Percentiles rank a stretch among this genome's conserved stretches.
Conservation (phyloP, 768 basidiomycete species). For the Macrolepiota dolichaula region DNA sequence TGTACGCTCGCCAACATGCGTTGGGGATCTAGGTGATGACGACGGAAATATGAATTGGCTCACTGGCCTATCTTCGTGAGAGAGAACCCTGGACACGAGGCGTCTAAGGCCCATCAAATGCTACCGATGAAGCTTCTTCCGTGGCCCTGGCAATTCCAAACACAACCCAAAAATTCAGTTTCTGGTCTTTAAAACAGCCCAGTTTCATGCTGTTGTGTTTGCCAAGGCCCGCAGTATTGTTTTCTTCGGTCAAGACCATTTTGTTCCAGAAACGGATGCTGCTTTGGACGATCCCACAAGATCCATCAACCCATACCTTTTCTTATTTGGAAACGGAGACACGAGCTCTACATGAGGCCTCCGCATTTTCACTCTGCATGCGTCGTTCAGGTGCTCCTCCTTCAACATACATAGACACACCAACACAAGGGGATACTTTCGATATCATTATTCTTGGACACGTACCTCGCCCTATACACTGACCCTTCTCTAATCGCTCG, state of each 20-base stretch:
- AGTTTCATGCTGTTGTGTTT: background rate
- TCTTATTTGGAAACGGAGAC: conserved; percentile 9
- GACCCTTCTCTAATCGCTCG: conserved; percentile 2
- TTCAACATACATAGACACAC: conserved; percentile 10
- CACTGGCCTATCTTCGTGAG: conserved; percentile 7
- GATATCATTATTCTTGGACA: background rate
- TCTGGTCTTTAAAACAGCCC: background rate
- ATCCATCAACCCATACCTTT: conserved; percentile 4
- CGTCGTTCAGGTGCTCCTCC: conserved; percentile 3
- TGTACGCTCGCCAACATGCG: background rate
- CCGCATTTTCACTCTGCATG: conserved; percentile 9
- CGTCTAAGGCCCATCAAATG: conserved; percentile 1
- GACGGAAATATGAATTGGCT: background rate
- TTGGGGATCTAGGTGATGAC: background rate
- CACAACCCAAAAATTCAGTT: background rate
- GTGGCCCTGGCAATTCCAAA: background rate
- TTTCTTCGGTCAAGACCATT: background rate
- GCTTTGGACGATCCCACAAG: conserved; percentile 1
- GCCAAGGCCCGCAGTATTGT: background rate
- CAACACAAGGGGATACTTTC: background rate
- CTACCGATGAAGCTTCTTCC: background rate
- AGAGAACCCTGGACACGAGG: conserved; percentile 13
- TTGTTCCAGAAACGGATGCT: conserved; percentile 4
- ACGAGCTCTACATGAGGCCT: conserved; percentile 10
- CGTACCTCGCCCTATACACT: background rate